Evolutionary conservation across 2,329 filamentous ascomycete species (phyloP), one percentile per base, ranked within the genome.

Genomic region (Cordyceps militaris): DNA sequence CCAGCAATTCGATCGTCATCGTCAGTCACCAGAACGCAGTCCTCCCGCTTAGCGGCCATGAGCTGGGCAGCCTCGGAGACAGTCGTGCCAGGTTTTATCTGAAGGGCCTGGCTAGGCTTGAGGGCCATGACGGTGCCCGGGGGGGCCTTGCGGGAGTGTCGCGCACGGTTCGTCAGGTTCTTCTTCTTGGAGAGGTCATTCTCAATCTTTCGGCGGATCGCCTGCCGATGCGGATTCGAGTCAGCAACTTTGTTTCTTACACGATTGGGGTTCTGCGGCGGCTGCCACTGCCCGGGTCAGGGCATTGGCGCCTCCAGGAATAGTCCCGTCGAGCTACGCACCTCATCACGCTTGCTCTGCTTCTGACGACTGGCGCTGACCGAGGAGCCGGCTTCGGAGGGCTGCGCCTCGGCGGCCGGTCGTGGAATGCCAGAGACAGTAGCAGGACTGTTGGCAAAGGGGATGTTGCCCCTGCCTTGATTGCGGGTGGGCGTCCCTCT

Each of bases 181-280:
- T 91, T 96, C 84, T 97, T 97, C 80, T 97, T 97, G 82, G 85
- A 95, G 76, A 99, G 87, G 72, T 99, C 94, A 69, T 84, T 93
- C 79, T 99, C 94, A 79, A 99, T 88, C 79, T 97, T 97, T 69
- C 86, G 86, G 68, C 94, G 91, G 71, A 99, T 97, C 54, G 94
- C 94, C 94, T 97, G 38, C 16, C 4, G 26, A 38, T 70, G 63
- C 30, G 28, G 13, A 59, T 36, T 34, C n/a, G 24, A 19, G 48
- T 57, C 23, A 60, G 58, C 30, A n/a, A 44, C 10, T 34, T 19
- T 42, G 21, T 19, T 21, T 14, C 14, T 34, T 49, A n/a, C 23
- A 11, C 38, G 5, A 23, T 23, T 34, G 40, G n/a, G 13, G 4
- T 32, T 32, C 5, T 48, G 42, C 8, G 19, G 21, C 28, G 1